Base-by-base conservation (phyloP, 306 rosid genomes). In the Malus sylvestris region DNA sequence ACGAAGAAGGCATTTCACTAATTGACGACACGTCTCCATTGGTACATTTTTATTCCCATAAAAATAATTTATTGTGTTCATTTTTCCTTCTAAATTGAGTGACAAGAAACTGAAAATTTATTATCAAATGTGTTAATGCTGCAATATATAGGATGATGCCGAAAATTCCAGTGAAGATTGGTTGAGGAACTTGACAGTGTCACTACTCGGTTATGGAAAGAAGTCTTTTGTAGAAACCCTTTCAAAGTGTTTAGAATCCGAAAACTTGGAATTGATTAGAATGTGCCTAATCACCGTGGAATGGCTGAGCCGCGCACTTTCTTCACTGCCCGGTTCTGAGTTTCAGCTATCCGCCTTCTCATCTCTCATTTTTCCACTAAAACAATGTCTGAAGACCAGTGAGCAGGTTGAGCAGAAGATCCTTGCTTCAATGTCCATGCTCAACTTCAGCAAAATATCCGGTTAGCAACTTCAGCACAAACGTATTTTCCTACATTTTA, bases 221-320 rank as follows among this genome's bases (percentile, higher is more conserved):
- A 82, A 85, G 78, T 82, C 91, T 42, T 83, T 89, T 85, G 75
- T 93, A 78, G 89, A 78, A 75, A 63, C 81, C 33, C 32, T 91
- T 69, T 86, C 82, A 35, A 85, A 82, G 78, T 89, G 95, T 73
- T 67, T 93, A 71, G 83, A 81, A 30, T 87, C 86, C 63, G 76
- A 72, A 76, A 82, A 84, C 79, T 61, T 70, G 76, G 88, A 91
- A 55, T 76, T 93, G 84, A 90, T 84, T 66, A 81, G 80, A 67
- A 74, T 72, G 44, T 87, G 92, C 73, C 79, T 93, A 66, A 75
- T 79, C 29, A 87, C 91, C 3, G 77, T 81, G 68, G 85, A 87
- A 72, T 93, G 97, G 98, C 82, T 91, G 91, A 91, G 96, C 87
- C 81, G 72, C 53, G 81, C 91, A 72, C 87, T 91, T 8, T 78